These are phyloP conservation scores for Pogostemon cablin DNA, from an alignment of 257 asterid species.

Conservation along the genomic window DNA sequence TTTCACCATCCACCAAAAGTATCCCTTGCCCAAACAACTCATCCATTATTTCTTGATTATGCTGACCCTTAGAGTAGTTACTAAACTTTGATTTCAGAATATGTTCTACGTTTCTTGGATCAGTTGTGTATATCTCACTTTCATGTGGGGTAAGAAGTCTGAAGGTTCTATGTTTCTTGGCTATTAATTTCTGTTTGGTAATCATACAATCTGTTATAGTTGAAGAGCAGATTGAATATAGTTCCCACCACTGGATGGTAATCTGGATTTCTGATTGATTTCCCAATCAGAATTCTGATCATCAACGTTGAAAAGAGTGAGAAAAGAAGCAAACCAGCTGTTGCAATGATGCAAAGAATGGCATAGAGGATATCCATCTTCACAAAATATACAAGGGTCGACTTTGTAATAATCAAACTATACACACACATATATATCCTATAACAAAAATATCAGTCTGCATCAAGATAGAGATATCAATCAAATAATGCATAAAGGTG, in stretches of 20 bases:
- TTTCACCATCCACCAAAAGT: constrained; percentile 69
- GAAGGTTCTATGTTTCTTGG: constrained; percentile 43
- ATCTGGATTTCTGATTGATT: constrained; percentile 46
- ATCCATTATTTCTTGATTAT: constrained; percentile 45
- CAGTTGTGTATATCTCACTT: constrained; percentile 65
- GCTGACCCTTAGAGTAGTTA: constrained; percentile 52
- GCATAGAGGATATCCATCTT: constrained; percentile 42
- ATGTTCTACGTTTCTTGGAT: constrained; percentile 54
- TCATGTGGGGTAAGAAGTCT: constrained; percentile 56
- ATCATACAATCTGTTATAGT: constrained; percentile 59
- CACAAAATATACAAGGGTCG: neutral
- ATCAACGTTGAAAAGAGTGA: constrained; percentile 36
- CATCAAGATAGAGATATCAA: no score
- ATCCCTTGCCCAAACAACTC: constrained; percentile 76
- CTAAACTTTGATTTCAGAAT: constrained; percentile 60
- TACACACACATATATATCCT: neutral
- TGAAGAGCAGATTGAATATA: constrained; percentile 58
- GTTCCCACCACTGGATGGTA: constrained; percentile 72
- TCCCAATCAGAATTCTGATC: constrained; percentile 45
- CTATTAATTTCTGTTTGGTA: constrained; percentile 41
- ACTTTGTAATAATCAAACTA: neutral
- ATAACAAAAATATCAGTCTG: no score
- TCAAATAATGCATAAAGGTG: no score
- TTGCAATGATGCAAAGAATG: constrained; percentile 26
- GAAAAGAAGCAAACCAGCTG: constrained; percentile 30